Evolutionary conservation across 495 filamentous ascomycete species (phyloP).

Genomic region (Penicillium odoratum): DNA sequence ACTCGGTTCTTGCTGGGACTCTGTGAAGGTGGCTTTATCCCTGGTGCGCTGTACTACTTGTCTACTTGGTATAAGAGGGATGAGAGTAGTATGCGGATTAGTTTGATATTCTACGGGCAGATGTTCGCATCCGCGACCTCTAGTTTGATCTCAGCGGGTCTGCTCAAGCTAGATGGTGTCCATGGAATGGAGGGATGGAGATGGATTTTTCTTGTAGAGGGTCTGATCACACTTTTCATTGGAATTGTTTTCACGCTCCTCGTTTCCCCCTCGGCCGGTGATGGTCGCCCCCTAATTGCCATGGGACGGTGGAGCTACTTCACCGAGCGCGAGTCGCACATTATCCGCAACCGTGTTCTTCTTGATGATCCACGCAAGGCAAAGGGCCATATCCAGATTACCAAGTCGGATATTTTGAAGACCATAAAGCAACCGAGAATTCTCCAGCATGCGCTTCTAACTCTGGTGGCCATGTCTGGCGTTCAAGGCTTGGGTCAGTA

Average conservation of each 20-base stretch:
- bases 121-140: slow-evolving; percentile 53
- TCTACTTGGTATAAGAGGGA: slow-evolving; percentile 60
- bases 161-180: slow-evolving; percentile 52
- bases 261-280: slow-evolving; percentile 43
- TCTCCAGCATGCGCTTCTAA: slow-evolving; percentile 38
- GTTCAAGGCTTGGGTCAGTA: slow-evolving; percentile 44
- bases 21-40: slow-evolving; percentile 61
- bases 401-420: slow-evolving; percentile 39
- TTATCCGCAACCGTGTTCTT: slow-evolving; percentile 40
- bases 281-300: slow-evolving; percentile 44
- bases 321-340: slow-evolving; percentile 42
- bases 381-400: slow-evolving; percentile 41
- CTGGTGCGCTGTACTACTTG: slow-evolving; percentile 58
- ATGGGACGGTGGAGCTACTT: slow-evolving; percentile 46
- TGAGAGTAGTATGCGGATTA: slow-evolving; percentile 55
- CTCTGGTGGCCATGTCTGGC: slow-evolving; percentile 49
- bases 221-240: slow-evolving; percentile 52
- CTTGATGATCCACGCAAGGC: slow-evolving; percentile 46
- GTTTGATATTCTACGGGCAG: slow-evolving; percentile 56
- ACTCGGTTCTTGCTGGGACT: slow-evolving; percentile 56
- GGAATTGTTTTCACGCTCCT: slow-evolving; percentile 51
- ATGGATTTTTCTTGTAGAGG: slow-evolving; percentile 64
- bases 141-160: slow-evolving; percentile 51
- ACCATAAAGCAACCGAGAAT: slow-evolving; percentile 42
- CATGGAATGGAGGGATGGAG: slow-evolving; percentile 56